Conservation (phyloP, 1,284 basidiomycete genomes). For the Fomitopsis palustris region DNA sequence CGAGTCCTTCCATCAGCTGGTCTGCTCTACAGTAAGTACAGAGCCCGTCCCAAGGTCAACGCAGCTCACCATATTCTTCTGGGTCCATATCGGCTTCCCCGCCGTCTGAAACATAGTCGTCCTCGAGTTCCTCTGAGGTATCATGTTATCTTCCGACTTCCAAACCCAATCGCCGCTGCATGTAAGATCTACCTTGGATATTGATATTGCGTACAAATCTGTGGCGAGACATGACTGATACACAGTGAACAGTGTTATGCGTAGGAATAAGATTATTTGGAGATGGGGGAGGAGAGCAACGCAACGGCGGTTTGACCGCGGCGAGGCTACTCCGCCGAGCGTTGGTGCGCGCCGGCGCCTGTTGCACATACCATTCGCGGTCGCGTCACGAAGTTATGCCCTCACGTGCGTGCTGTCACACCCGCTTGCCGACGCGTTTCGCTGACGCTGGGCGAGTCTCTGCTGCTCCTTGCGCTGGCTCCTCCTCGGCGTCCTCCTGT, state of each 20-base stretch:
- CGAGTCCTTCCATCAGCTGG: slow-evolving; percentile 69
- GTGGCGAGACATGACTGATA: slow-evolving; percentile 75
- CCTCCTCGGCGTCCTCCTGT: not conserved
- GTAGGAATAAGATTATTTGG: slow-evolving; percentile 10
- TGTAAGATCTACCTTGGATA: slow-evolving; percentile 58
- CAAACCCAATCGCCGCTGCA: not conserved
- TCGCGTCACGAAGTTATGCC: not conserved
- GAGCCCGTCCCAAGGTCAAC: too few species aligned
- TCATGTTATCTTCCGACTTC: slow-evolving; percentile 2
- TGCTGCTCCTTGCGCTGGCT: not conserved
- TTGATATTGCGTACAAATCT: slow-evolving; percentile 89
- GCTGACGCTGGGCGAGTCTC: not conserved
- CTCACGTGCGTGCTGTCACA: slow-evolving; percentile 2
- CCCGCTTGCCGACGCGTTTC: slow-evolving; percentile 3
- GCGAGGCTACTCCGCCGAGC: too few species aligned
- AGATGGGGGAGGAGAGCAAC: not conserved
- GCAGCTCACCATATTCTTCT: slow-evolving; percentile 67
- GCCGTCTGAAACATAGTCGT: slow-evolving; percentile 67
- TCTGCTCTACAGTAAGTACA: slow-evolving; percentile 39
- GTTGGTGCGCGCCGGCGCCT: not conserved
- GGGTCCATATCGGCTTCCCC: slow-evolving; percentile 67
- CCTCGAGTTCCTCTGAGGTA: slow-evolving; percentile 68
- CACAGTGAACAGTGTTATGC: not conserved
- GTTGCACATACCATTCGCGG: not conserved
- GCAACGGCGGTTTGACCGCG: not conserved